Base-by-base conservation (phyloP, 257 asterid genomes). In the Ballota nigra region DNA sequence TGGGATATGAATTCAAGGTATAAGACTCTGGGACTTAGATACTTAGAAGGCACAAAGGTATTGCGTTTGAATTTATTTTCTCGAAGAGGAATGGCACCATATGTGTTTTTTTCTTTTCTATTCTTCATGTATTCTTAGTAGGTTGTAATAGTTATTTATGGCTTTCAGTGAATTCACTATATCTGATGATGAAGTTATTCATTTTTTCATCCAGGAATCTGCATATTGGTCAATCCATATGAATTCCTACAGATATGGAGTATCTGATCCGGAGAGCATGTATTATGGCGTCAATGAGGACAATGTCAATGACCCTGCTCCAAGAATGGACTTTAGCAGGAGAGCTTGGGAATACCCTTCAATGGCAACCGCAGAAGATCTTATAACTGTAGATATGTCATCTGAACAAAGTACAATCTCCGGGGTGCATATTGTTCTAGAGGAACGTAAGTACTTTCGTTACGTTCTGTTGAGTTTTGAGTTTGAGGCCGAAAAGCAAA, bases 261-360 rank as follows among this genome's bases (percentile, higher is more conserved):
- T 72, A 45, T 74, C 95, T 76, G 83, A 81, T 76, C 77, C 83
- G 34, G 92, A 82, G 61, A 85, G 84, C 75, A 65, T 83, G 40
- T 89, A 87, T 72, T 86, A 86, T 70, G 86, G 89, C 5, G 67
- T 78, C 65, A 80, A 87, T 33, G 89, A 71, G 70, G 76, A 63
- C 34, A 74, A 68, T 71, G 82, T 69, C 68, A 84, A n/a, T n/a
- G 71, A 80, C 84, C 63, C 89, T n/a, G n/a, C n/a, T n/a, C n/a
- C n/a, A n/a, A n/a, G n/a, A n/a, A n/a, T n/a, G n/a, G n/a, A n/a
- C n/a, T n/a, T n/a, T n/a, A n/a, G n/a, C n/a, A n/a, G n/a, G n/a
- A n/a, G n/a, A n/a, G n/a, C n/a, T n/a, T n/a, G 95, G 96, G 92
- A 86, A 19, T 89, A 84, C 72, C 85, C 92, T 78, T 80, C 86